Conservation (phyloP, 2,329 filamentous ascomycete genomes). For the Aspergillus sp. region DNA sequence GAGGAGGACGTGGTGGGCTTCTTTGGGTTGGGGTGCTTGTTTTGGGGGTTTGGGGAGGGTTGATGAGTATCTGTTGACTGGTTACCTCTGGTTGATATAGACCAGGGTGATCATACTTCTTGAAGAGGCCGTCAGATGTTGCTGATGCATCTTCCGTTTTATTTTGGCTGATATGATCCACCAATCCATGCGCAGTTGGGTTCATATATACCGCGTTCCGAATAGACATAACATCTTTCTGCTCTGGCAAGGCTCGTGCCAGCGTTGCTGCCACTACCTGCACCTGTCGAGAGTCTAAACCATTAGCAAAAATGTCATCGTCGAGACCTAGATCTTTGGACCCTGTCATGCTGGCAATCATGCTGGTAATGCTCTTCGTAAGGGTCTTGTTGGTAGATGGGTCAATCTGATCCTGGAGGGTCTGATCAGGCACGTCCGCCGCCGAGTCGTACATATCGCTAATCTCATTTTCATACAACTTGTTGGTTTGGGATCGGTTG, state of each 20-base stretch:
- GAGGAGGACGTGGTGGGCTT: constrained; percentile 9
- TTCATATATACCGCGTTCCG: constrained; percentile 5
- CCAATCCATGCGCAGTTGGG: constrained; percentile 2
- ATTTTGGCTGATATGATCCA: neutral
- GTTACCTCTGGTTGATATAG: neutral
- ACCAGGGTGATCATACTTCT: neutral
- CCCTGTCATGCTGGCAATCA: neutral
- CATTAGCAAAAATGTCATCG: constrained; percentile 7
- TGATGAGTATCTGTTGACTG: neutral
- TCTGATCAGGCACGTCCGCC: too few species aligned
- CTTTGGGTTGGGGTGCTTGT: neutral
- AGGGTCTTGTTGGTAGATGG: neutral
- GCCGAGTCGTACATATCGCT: too few species aligned
- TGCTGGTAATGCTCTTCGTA: neutral
- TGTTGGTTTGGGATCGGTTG: neutral
- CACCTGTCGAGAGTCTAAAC: constrained; percentile 6
- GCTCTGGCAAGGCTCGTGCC: neutral
- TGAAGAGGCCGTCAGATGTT: neutral
- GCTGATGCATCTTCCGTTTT: neutral
- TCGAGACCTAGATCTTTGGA: neutral
- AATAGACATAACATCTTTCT: neutral
- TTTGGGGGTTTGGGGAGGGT: neutral
- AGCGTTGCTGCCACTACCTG: constrained; percentile 5
- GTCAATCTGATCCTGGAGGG: neutral
- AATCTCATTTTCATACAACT: too few species aligned